phyloP scores from a whole-genome alignment of 1,284 basidiomycete genomes.

The Trichosporon sp. region DNA sequence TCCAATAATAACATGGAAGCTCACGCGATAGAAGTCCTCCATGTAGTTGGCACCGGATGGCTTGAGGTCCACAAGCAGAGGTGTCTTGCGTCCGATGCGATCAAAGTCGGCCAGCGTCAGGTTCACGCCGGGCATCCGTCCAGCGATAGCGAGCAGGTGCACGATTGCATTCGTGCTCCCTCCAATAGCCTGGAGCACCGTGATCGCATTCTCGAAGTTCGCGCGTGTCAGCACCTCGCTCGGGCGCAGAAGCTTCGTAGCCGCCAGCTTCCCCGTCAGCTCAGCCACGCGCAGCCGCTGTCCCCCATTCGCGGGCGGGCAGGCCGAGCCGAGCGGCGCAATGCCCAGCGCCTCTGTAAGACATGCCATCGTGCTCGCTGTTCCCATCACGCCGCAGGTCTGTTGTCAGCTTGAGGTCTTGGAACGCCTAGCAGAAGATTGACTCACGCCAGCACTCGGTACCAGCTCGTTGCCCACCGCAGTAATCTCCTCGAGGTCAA shows the following conservation, averaged over 20 bases:
- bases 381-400: constrained; percentile 56
- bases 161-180: constrained; percentile 59
- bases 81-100: constrained; percentile 53
- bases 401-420: constrained; percentile 22
- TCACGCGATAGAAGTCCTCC: constrained; percentile 57
- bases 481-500: constrained; percentile 52
- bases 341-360: constrained; percentile 53
- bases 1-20: background rate
- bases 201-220: constrained; percentile 59
- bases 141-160: constrained; percentile 58
- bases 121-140: constrained; percentile 52
- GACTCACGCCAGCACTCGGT: constrained; percentile 47
- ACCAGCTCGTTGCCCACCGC: constrained; percentile 53
- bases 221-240: constrained; percentile 55
- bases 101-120: constrained; percentile 58
- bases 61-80: constrained; percentile 58
- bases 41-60: constrained; percentile 58
- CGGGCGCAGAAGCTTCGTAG: constrained; percentile 41
- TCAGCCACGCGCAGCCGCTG: constrained; percentile 52
- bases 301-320: constrained; percentile 47
- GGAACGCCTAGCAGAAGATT: too few relatives aligned
- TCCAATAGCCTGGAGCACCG: constrained; percentile 57
- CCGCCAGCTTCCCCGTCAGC: constrained; percentile 41
- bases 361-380: constrained; percentile 55
- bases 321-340: constrained; percentile 49